These are phyloP conservation scores for Xylaria sp. DNA, from an alignment of 2,329 filamentous ascomycete genomes.

Conservation along the genomic window DNA sequence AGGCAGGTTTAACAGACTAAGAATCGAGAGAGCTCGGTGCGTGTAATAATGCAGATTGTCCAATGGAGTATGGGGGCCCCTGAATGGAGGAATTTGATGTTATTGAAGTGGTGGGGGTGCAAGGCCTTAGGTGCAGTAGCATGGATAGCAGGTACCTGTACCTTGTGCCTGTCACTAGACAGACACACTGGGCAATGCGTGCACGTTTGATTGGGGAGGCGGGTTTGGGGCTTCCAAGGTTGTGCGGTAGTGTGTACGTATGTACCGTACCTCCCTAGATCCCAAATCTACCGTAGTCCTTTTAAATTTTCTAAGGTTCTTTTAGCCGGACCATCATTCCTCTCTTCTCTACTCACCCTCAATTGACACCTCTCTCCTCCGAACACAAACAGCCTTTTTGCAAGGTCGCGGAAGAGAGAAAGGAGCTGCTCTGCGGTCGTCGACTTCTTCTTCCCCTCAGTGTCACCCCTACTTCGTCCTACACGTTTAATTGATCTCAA, in stretches of 20 bases:
- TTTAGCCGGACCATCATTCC: background rate
- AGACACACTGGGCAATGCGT: too few relatives aligned
- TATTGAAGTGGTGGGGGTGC: background rate
- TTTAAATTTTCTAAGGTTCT: background rate
- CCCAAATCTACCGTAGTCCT: background rate
- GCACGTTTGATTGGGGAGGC: background rate
- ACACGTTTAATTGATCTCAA: conserved; percentile 31
- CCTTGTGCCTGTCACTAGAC: too few relatives aligned
- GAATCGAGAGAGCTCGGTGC: too few relatives aligned
- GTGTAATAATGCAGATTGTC: too few relatives aligned
- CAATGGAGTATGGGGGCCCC: too few relatives aligned
- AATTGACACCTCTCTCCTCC: conserved; percentile 15
- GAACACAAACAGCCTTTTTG: conserved; percentile 9
- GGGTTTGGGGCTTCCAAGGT: background rate
- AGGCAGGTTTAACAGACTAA: too few relatives aligned
- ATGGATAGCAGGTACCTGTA: background rate
- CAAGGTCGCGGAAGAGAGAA: conserved; percentile 22
- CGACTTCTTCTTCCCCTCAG: conserved; percentile 3
- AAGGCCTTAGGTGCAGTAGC: background rate
- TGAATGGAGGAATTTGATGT: background rate
- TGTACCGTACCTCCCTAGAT: background rate
- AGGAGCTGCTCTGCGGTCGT: conserved; percentile 10
- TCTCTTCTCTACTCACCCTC: background rate
- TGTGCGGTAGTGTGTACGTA: background rate
- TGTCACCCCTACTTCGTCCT: conserved; percentile 13